phyloP scores from a whole-genome alignment of 2,329 filamentous ascomycete species.

The Davidsoniella neocaledoniae region DNA sequence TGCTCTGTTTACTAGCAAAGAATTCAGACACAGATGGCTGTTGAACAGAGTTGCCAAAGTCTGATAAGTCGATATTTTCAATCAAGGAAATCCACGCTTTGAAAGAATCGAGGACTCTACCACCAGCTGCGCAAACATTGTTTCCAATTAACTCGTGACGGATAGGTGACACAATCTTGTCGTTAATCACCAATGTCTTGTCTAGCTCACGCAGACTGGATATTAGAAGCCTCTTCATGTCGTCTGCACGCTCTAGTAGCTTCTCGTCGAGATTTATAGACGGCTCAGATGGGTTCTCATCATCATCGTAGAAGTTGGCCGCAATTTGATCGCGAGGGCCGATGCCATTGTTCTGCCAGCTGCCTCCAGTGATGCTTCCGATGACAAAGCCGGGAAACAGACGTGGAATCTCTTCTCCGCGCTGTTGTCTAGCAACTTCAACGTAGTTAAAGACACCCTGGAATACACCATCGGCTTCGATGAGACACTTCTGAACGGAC shows the following conservation, averaged over 20 bases:
- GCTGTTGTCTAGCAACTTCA: constrained; percentile 81
- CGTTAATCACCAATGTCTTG: constrained; percentile 58
- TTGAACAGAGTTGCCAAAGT: constrained; percentile 60
- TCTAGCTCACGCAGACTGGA: constrained; percentile 75
- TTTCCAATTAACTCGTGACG: constrained; percentile 70
- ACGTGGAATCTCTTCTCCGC: constrained; percentile 84
- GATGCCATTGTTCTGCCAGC: constrained; percentile 63
- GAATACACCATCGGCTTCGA: constrained; percentile 93
- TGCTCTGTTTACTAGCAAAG: constrained; percentile 73
- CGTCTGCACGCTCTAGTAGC: constrained; percentile 68
- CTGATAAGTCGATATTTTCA: constrained; percentile 79
- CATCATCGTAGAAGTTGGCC: constrained; percentile 74
- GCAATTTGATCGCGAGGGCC: constrained; percentile 53
- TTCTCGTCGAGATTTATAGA: constrained; percentile 57
- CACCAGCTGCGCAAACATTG: constrained; percentile 60
- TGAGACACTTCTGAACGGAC: constrained; percentile 84
- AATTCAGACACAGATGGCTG: constrained; percentile 80
- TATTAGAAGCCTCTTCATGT: constrained; percentile 71
- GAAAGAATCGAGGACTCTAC: constrained; percentile 73
- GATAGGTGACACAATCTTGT: constrained; percentile 66
- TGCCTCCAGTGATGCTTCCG: constrained; percentile 67
- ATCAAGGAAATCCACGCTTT: constrained; percentile 78
- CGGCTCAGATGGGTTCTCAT: constrained; percentile 56
- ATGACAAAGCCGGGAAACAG: constrained; percentile 85
- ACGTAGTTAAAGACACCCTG: constrained; percentile 92